These are phyloP conservation scores for Pseudogymnoascus sp. DNA, from an alignment of 2,329 filamentous ascomycete genomes.

Conservation along the genomic window DNA sequence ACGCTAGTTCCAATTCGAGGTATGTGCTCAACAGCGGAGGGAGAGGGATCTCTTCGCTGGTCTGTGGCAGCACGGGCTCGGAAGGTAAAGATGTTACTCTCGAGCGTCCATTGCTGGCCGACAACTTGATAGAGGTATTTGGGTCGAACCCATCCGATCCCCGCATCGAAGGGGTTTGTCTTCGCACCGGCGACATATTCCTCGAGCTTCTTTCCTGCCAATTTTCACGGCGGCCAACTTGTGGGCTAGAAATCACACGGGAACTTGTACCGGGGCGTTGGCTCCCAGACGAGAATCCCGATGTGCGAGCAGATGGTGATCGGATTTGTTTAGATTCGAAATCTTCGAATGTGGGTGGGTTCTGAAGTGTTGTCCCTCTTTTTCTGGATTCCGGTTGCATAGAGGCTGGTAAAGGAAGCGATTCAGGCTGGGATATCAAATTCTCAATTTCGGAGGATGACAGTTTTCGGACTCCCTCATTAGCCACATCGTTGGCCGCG, in stretches of 20 bases:
- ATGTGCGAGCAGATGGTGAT: slow-evolving; percentile 17
- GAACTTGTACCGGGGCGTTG: neutral
- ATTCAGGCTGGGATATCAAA: slow-evolving; percentile 49
- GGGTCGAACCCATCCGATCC: slow-evolving; percentile 25
- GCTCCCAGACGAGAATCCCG: neutral
- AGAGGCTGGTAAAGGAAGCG: slow-evolving; percentile 45
- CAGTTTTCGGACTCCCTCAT: slow-evolving; percentile 44
- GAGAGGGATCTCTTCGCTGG: slow-evolving; percentile 45
- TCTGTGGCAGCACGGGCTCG: slow-evolving; percentile 33
- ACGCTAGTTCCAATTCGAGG: slow-evolving; percentile 56
- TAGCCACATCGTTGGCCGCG: slow-evolving; percentile 1
- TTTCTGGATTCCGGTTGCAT: slow-evolving; percentile 15
- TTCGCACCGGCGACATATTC: slow-evolving; percentile 21
- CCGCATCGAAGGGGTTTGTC: slow-evolving; percentile 16
- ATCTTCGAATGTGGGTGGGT: neutral
- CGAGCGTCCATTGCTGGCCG: slow-evolving; percentile 13
- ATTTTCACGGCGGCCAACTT: neutral
- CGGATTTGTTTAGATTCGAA: slow-evolving; percentile 2
- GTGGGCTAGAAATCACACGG: slow-evolving; percentile 3
- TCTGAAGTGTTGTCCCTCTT: neutral
- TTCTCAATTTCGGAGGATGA: slow-evolving; percentile 53
- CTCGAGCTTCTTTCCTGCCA: neutral
- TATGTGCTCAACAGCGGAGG: slow-evolving; percentile 62
- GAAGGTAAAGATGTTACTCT: slow-evolving; percentile 19
- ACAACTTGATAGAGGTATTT: slow-evolving; percentile 16